Conservation (phyloP, 352 stramenopile species). For the Phytophthora pistaciae region DNA sequence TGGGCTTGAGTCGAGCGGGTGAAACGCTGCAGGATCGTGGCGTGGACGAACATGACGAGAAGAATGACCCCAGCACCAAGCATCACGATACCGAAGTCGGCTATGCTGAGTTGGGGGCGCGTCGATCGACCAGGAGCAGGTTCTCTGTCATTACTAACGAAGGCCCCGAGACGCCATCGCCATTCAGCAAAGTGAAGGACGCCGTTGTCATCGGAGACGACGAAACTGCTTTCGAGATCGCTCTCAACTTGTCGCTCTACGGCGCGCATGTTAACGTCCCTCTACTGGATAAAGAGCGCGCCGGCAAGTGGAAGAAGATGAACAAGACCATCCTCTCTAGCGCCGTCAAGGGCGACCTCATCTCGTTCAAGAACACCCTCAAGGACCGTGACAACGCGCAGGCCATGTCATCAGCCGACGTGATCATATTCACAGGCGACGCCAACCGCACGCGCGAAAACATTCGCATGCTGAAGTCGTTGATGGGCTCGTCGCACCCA, state of each 20-base stretch:
- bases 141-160: neutral
- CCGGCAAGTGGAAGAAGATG: slow-evolving; percentile 66
- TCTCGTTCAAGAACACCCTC: slow-evolving; percentile 76
- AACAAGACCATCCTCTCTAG: slow-evolving; percentile 65
- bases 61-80: neutral
- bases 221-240: slow-evolving; percentile 66
- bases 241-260: slow-evolving; percentile 68
- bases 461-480: slow-evolving; percentile 53
- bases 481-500: slow-evolving; percentile 46
- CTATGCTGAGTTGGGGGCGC: neutral
- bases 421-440: slow-evolving; percentile 71
- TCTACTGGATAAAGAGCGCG: slow-evolving; percentile 62
- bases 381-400: slow-evolving; percentile 44
- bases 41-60: neutral
- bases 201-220: slow-evolving; percentile 74
- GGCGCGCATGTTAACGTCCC: slow-evolving; percentile 69
- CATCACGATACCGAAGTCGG: neutral
- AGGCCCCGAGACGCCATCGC: slow-evolving; percentile 47
- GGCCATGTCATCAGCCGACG: slow-evolving; percentile 52
- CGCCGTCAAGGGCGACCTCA: slow-evolving; percentile 63
- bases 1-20: slow-evolving; percentile 58
- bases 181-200: slow-evolving; percentile 56
- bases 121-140: neutral
- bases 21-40: slow-evolving; percentile 50
- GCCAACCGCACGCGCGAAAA: slow-evolving; percentile 55